Evolutionary conservation across 2,329 filamentous ascomycete genomes (phyloP), one percentile per base, ranked within the genome.

Genomic region (Exophiala xenobiotica): DNA sequence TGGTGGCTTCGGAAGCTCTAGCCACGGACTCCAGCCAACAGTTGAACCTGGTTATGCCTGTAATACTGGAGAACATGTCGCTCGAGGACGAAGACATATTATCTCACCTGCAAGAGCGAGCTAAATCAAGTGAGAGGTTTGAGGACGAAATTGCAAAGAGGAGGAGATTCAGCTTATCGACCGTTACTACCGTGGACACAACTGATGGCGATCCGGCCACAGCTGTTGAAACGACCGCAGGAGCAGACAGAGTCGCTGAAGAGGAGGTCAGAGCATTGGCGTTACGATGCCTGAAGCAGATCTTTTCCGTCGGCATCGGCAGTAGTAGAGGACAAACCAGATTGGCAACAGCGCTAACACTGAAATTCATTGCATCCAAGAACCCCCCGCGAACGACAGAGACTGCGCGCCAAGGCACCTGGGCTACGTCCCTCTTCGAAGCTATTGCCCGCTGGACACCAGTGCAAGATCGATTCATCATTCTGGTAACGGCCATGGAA

Each of bases 391-490:
- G 70, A 53, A 68, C 77, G 49, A 62, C 70, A 9, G 66, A 70
- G 19, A 73, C 67, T 7, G 70, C 73, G 35, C 68, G 70, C 37
- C 78, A 80, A 61, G 73, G 75, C 38, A 86, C 82, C 43, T 97
- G 92, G 92, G 86, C 90, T 1, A 86, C 90, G 20, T 86, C 84
- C 51, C 77, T 97, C 44, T 89, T 95, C 67, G 82, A 86, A 63
- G 79, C 91, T 56, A 79, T 92, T 46, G 85, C 90, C 12, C 82
- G 83, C 52, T 97, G 91, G 90, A 87, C 90, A 0, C 90, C 93
- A 0, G 91, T 97, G 1, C 92, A 97, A 67, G 90, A 96, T 65
- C 87, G 93, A 47, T 97, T 95, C 71, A 83, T 92, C 31, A 93
- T 97, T 50, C 77, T 96, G 40, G 80, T 96, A 39, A 87, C 88